Conservation (phyloP, 306 rosid species). For the Urtica urens region DNA sequence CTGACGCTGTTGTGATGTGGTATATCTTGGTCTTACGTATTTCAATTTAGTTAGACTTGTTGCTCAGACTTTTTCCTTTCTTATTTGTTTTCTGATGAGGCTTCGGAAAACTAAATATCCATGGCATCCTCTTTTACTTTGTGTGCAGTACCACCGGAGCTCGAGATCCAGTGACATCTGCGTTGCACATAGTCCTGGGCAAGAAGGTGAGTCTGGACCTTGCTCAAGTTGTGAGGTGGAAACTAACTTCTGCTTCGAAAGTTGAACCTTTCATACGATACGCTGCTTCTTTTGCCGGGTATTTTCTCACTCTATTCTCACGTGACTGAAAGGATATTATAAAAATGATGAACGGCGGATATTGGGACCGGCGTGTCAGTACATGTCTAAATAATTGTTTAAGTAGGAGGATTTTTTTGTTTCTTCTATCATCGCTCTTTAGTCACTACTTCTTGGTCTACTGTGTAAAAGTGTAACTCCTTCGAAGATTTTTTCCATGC, state of each 20-base stretch:
- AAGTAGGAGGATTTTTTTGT: too few relatives aligned
- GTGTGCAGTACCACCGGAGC: conserved; percentile 75
- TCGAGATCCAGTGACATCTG: conserved; percentile 86
- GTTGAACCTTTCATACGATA: conserved; percentile 75
- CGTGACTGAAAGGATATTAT: background rate
- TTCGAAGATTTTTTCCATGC: too few relatives aligned
- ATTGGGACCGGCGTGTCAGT: too few relatives aligned
- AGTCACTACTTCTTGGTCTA: too few relatives aligned
- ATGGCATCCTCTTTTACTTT: background rate
- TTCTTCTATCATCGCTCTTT: too few relatives aligned
- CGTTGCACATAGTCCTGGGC: conserved; percentile 82
- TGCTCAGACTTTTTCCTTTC: background rate
- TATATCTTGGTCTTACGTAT: conserved; percentile 11
- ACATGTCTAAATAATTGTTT: conserved; percentile 19
- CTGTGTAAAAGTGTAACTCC: too few relatives aligned
- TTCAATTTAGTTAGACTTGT: background rate
- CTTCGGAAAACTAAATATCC: too few relatives aligned
- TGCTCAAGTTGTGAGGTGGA: conserved; percentile 97
- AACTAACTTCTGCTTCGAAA: conserved; percentile 48
- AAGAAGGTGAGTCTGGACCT: conserved; percentile 73
- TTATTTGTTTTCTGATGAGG: too few relatives aligned
- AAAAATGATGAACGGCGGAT: too few relatives aligned
- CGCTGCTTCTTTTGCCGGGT: conserved; percentile 98
- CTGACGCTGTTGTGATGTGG: conserved; percentile 95
- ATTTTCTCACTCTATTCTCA: conserved; percentile 16